Conservation (phyloP, 352 stramenopile species). For the Globisporangium megalacanthum region DNA sequence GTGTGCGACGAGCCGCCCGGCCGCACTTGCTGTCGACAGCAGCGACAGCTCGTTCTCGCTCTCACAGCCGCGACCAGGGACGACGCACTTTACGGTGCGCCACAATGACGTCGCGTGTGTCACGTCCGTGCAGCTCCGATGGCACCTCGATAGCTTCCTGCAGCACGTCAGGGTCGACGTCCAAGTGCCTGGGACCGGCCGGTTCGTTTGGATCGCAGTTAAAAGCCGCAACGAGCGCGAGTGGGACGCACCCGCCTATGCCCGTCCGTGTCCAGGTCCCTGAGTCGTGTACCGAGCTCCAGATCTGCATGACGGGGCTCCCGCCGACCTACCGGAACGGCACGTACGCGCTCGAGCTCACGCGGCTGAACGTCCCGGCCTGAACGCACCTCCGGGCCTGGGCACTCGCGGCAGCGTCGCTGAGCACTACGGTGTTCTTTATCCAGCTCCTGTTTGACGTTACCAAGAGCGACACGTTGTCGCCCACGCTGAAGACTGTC, state of each 20-base stretch:
- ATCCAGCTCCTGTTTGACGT: slow-evolving; percentile 49
- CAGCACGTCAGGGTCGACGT: slow-evolving; percentile 56
- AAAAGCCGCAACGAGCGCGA: too few species aligned
- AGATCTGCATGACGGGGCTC: slow-evolving; percentile 61
- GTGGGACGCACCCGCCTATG: too few species aligned
- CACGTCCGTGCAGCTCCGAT: slow-evolving; percentile 59
- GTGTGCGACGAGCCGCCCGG: too few species aligned
- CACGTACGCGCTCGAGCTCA: slow-evolving; percentile 60
- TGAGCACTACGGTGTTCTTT: too few species aligned
- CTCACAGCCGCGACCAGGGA: slow-evolving; percentile 49
- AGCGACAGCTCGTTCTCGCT: too few species aligned
- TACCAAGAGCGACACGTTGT: slow-evolving; percentile 28
- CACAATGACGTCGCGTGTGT: slow-evolving; percentile 32
- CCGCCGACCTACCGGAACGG: slow-evolving; percentile 57
- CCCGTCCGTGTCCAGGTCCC: too few species aligned
- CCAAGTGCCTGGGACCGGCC: slow-evolving; percentile 24
- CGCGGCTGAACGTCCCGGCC: slow-evolving; percentile 52
- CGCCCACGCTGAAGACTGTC: slow-evolving; percentile 23
- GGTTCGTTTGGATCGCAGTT: slow-evolving; percentile 35
- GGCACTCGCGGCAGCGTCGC: too few species aligned
- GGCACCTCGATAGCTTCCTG: slow-evolving; percentile 62
- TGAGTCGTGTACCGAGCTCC: too few species aligned
- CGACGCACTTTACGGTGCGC: slow-evolving; percentile 46
- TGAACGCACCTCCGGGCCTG: too few species aligned
- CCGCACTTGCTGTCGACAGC: too few species aligned